phyloP scores from a whole-genome alignment of 78 protist species.

The Chrysochromulina parva region DNA sequence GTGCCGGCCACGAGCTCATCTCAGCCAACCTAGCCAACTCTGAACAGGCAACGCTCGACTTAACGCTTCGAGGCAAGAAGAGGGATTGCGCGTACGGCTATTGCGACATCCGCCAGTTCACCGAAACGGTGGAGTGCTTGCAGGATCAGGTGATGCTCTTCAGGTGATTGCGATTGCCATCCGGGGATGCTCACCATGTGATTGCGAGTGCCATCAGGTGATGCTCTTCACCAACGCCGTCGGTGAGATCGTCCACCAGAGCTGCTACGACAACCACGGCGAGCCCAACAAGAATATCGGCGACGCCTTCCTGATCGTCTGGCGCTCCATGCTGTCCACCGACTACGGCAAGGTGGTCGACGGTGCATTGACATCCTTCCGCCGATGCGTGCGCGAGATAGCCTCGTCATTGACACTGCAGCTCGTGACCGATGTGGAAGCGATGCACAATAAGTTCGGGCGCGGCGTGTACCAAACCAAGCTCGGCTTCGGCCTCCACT shows the following conservation, averaged over 20 bases:
- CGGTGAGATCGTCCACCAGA: not conserved
- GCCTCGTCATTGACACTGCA: not conserved
- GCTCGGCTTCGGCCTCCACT: slow-evolving; percentile 24
- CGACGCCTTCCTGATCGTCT: slow-evolving; percentile 26
- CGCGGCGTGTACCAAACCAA: not conserved
- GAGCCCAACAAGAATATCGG: slow-evolving; percentile 11
- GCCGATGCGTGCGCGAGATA: not conserved
- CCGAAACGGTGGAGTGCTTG: not conserved
- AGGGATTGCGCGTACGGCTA: not conserved
- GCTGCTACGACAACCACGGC: not conserved
- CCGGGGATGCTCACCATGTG: no score
- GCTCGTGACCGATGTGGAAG: not conserved
- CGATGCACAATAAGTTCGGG: no score
- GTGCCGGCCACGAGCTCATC: not conserved
- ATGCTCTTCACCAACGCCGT: not conserved
- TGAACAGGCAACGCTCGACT: not conserved
- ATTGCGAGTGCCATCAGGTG: no score
- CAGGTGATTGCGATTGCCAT: no score
- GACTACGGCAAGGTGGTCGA: not conserved
- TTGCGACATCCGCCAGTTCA: not conserved
- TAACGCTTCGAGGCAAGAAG: not conserved
- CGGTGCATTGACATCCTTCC: not conserved
- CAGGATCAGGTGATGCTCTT: slow-evolving; percentile 10
- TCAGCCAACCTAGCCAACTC: not conserved
- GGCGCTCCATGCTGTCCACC: not conserved